Percentiles rank a stretch among this genome's conserved stretches.
Conservation (phyloP, 2,329 filamentous ascomycete species). For the Clonostachys rosea region DNA sequence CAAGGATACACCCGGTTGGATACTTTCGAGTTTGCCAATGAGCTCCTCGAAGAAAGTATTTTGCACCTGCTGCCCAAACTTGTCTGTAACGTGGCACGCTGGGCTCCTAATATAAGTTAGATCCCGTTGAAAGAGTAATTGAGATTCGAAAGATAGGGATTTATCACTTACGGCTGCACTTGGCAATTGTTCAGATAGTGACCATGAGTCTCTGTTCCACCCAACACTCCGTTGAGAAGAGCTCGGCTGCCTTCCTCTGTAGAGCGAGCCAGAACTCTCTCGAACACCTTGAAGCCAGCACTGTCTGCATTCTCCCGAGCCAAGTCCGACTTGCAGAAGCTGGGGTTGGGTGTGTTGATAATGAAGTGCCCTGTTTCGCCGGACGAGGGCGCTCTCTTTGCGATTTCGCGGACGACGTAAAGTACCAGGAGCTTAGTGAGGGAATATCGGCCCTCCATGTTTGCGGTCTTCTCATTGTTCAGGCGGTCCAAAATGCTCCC, state of each 20-base stretch:
- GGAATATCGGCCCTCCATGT: conserved; percentile 20
- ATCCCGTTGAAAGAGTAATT: background rate
- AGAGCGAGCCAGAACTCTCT: conserved; percentile 27
- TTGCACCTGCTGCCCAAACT: conserved; percentile 19
- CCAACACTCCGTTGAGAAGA: conserved; percentile 19
- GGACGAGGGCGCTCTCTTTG: conserved; percentile 1
- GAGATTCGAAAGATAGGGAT: background rate
- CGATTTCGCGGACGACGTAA: conserved; percentile 21
- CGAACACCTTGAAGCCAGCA: conserved; percentile 6
- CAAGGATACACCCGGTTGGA: conserved; percentile 5
- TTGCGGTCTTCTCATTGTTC: conserved; percentile 14
- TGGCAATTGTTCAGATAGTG: conserved; percentile 25
- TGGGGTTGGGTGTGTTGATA: conserved; percentile 33
- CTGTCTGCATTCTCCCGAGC: conserved; percentile 6
- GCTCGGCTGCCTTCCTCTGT: conserved; percentile 36
- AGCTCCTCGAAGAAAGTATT: conserved; percentile 24
- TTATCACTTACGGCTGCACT: conserved; percentile 11
- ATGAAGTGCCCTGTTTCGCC: conserved; percentile 11
- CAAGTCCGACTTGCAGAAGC: conserved; percentile 29
- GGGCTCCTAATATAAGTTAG: conserved; percentile 8
- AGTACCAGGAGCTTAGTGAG: conserved; percentile 23
- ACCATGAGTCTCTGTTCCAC: conserved; percentile 21
- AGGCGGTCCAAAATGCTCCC: conserved; percentile 18
- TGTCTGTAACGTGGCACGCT: conserved; percentile 19
- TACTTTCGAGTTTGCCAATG: conserved; percentile 19